Percentiles rank a stretch among this genome's conserved stretches.
Evolutionary conservation across 2,329 filamentous ascomycete species (phyloP).

Genomic region (Knufia petricola): DNA sequence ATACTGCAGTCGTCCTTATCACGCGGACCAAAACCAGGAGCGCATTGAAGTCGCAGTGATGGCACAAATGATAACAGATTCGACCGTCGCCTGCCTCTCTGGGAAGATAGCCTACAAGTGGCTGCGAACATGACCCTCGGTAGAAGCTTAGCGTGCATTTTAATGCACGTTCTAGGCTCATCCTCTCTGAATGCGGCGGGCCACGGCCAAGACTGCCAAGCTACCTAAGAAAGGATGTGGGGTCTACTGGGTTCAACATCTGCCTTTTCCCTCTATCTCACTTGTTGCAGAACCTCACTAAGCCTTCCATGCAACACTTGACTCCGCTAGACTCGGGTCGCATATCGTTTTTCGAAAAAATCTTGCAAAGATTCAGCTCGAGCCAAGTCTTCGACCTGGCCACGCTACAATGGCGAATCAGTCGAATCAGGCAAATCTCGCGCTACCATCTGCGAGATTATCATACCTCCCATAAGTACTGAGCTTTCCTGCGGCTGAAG

Average conservation of each 20-base stretch:
- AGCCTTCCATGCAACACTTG: conserved; percentile 5
- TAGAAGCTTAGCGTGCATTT: not conserved
- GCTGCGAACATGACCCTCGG: too few species aligned
- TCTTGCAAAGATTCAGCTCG: not conserved
- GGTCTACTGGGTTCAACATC: not conserved
- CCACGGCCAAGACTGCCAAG: conserved; percentile 4
- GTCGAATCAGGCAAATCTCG: not conserved
- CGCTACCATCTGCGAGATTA: not conserved
- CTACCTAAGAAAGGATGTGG: not conserved
- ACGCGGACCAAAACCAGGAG: too few species aligned
- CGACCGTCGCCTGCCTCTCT: too few species aligned
- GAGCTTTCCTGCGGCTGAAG: not conserved
- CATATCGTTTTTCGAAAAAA: not conserved
- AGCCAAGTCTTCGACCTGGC: not conserved
- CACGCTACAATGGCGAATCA: not conserved
- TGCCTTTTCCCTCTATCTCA: not conserved
- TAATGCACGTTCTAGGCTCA: not conserved
- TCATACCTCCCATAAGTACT: not conserved
- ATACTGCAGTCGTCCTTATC: too few species aligned
- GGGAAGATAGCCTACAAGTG: too few species aligned
- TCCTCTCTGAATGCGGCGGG: not conserved
- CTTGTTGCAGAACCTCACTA: not conserved
- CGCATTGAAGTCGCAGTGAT: too few species aligned
- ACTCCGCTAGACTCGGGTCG: not conserved
- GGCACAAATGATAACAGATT: too few species aligned